Evolutionary conservation across 352 stramenopile species (phyloP).

Genomic region (Aphanomyces euteiches): DNA sequence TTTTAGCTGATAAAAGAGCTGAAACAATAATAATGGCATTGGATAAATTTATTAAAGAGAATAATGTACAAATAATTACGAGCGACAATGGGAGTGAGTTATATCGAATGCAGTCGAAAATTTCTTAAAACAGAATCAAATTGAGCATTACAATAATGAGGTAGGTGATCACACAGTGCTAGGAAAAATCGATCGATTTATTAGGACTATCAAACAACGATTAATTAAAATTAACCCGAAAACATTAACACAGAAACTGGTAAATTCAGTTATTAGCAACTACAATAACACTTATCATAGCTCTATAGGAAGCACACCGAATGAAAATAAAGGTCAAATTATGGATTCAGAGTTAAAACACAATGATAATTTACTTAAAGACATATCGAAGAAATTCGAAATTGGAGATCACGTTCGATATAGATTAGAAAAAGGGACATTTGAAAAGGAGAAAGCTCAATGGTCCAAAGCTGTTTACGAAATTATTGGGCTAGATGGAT

Average conservation of each 20-base stretch:
- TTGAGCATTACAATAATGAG: constrained; percentile 34
- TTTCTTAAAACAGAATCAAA: constrained; percentile 27
- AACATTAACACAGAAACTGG: constrained; percentile 18
- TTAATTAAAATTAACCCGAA: constrained; percentile 29
- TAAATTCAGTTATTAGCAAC: constrained; percentile 31
- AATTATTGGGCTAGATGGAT: constrained; percentile 1
- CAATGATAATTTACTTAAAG: constrained; percentile 17
- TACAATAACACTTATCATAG: constrained; percentile 32
- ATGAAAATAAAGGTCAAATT: constrained; percentile 29
- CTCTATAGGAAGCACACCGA: constrained; percentile 17
- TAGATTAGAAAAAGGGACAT: background rate
- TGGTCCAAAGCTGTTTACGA: background rate
- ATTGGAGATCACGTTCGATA: background rate
- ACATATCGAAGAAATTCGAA: background rate
- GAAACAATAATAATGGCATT: constrained; percentile 33
- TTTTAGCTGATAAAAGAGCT: constrained; percentile 39
- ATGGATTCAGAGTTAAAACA: constrained; percentile 17
- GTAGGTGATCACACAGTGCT: constrained; percentile 30
- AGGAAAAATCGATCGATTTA: constrained; percentile 38
- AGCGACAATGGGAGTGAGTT: constrained; percentile 35
- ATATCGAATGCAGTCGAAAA: constrained; percentile 23
- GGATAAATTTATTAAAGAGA: constrained; percentile 29
- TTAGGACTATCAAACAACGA: constrained; percentile 32
- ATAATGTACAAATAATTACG: constrained; percentile 37
- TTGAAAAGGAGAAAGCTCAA: background rate